These are phyloP conservation scores for Suillus brevipes DNA, from an alignment of 768 basidiomycete species.

Conservation along the genomic window DNA sequence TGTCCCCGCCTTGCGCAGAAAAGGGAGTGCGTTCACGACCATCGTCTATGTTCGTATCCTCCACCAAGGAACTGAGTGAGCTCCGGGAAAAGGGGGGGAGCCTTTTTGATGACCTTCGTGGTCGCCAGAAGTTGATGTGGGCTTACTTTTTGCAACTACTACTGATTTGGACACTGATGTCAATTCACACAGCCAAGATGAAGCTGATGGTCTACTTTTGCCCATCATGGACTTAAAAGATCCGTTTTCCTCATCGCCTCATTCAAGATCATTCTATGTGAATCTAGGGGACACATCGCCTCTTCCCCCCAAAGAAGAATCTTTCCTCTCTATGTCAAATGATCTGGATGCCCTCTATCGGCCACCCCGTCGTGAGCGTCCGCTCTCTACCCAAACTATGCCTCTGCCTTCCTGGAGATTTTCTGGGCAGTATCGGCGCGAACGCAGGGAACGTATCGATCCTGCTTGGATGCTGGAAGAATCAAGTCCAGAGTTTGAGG, in stretches of 20 bases:
- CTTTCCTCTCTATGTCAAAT: slow-evolving; percentile 43
- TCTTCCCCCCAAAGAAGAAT: slow-evolving; percentile 35
- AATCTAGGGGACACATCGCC: slow-evolving; percentile 35
- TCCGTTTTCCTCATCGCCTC: slow-evolving; percentile 41
- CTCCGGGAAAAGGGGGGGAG: slow-evolving; percentile 9
- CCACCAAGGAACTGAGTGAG: slow-evolving; percentile 14
- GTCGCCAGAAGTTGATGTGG: slow-evolving; percentile 15
- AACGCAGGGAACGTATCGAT: slow-evolving; percentile 34
- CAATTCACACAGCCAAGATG: slow-evolving; percentile 11
- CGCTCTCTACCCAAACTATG: slow-evolving; percentile 34
- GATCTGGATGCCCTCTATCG: slow-evolving; percentile 27
- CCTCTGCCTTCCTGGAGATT: slow-evolving; percentile 34
- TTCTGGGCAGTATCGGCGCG: slow-evolving; percentile 31
- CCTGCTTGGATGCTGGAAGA: slow-evolving; percentile 44
- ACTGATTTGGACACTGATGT: not conserved
- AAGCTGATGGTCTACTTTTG: not conserved
- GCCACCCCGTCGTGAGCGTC: slow-evolving; percentile 28
- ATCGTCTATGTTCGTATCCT: slow-evolving; percentile 18
- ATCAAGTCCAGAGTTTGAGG: slow-evolving; percentile 28
- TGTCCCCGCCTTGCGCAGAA: not conserved
- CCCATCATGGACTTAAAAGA: slow-evolving; percentile 29
- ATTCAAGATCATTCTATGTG: slow-evolving; percentile 47
- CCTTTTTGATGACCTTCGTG: slow-evolving; percentile 4
- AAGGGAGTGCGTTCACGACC: slow-evolving; percentile 12
- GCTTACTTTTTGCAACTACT: slow-evolving; percentile 6